Evolutionary conservation across 805 yeast genomes (phyloP).

Genomic region (Candida qinlingensis): DNA sequence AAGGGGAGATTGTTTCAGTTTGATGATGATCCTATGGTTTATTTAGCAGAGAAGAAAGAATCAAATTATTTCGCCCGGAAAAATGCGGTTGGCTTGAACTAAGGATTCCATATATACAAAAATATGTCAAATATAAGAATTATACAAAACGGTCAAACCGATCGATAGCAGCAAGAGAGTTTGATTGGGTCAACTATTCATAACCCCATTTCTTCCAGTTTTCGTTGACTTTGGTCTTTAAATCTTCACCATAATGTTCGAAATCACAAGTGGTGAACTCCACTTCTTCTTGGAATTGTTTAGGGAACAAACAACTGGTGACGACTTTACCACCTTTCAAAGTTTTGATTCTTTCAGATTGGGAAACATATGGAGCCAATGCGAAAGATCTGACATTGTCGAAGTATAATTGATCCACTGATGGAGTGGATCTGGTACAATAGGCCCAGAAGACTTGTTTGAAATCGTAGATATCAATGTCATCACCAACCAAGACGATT

Average conservation of each 20-base stretch:
- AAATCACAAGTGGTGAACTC: slow-evolving; percentile 21
- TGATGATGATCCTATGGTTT: too few species aligned
- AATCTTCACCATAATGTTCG: slow-evolving; percentile 6
- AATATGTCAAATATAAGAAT: too few species aligned
- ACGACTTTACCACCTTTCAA: slow-evolving; percentile 24
- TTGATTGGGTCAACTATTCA: background rate
- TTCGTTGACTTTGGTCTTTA: slow-evolving; percentile 2
- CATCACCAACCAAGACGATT: slow-evolving; percentile 25
- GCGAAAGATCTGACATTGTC: slow-evolving; percentile 19
- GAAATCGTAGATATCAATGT: slow-evolving; percentile 25
- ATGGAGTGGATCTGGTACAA: slow-evolving; percentile 25
- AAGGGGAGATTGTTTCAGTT: background rate
- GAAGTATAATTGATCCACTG: slow-evolving; percentile 18
- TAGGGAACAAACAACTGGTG: slow-evolving; percentile 23
- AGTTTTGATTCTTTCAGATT: slow-evolving; percentile 1
- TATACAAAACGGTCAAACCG: too few species aligned
- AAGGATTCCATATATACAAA: too few species aligned
- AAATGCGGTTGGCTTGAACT: too few species aligned
- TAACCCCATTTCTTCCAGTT: slow-evolving; percentile 11
- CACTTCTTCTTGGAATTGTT: slow-evolving; percentile 17
- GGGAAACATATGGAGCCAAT: slow-evolving; percentile 23
- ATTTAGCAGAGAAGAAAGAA: too few species aligned
- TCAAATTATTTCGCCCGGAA: too few species aligned
- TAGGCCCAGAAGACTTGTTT: slow-evolving; percentile 26
- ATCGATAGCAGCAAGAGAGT: too few species aligned